These are phyloP conservation scores for Aspergillus mulundensis DNA, from an alignment of 495 filamentous ascomycete species.

Conservation along the genomic window DNA sequence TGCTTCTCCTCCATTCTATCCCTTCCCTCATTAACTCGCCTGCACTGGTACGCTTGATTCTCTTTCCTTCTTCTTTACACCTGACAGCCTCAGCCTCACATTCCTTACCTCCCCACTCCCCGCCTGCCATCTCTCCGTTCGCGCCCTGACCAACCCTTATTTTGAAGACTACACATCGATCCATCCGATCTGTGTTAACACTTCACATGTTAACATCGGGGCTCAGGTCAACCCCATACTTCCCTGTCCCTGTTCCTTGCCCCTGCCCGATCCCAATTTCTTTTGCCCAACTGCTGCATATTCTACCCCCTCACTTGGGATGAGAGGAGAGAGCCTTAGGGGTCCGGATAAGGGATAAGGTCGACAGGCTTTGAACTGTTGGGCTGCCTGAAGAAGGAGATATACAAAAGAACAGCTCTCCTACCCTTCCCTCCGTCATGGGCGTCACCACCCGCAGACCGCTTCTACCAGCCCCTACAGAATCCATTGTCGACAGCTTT, in stretches of 20 bases:
- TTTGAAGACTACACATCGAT: slow-evolving; percentile 18
- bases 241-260: slow-evolving; percentile 3
- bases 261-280: slow-evolving; percentile 6
- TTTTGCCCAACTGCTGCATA: slow-evolving; percentile 3
- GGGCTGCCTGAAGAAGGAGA: slow-evolving; percentile 25
- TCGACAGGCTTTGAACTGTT: slow-evolving; percentile 34
- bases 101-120: slow-evolving; percentile 15
- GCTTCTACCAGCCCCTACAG: slow-evolving; percentile 73
- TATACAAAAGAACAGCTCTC: slow-evolving; percentile 8
- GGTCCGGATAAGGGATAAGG: slow-evolving; percentile 2
- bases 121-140: slow-evolving; percentile 15
- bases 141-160: slow-evolving; percentile 15
- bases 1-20: background rate
- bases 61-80: slow-evolving; percentile 9
- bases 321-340: slow-evolving; percentile 1
- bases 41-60: slow-evolving; percentile 20
- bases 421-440: slow-evolving; percentile 49
- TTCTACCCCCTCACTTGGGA: slow-evolving; percentile 4
- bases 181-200: slow-evolving; percentile 16
- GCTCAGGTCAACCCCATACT: slow-evolving; percentile 9
- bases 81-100: slow-evolving; percentile 12
- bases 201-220: slow-evolving; percentile 14
- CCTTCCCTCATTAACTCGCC: slow-evolving; percentile 1
- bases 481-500: slow-evolving; percentile 61
- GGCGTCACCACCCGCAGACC: slow-evolving; percentile 66